Conservation (phyloP, 192 early-diverging fungal genomes). For the Rhizophagus sp. region DNA sequence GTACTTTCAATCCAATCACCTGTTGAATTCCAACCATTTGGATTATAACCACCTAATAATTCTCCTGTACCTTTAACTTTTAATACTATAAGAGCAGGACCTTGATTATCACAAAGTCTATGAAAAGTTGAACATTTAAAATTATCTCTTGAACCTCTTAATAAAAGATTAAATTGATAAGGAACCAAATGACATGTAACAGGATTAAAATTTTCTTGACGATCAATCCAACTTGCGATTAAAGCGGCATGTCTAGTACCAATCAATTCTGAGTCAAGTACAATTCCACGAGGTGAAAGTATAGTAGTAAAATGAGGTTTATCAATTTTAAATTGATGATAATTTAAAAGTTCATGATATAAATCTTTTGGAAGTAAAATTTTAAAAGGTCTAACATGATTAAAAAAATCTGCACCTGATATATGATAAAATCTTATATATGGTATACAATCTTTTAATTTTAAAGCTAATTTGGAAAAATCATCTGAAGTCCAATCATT, state of each 20-base stretch:
- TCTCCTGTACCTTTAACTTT: slow-evolving; percentile 13
- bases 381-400: slow-evolving; percentile 5
- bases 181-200: background rate
- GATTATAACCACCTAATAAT: slow-evolving; percentile 11
- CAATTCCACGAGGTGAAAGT: background rate
- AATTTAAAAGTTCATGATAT: slow-evolving; percentile 7
- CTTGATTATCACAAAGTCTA: slow-evolving; percentile 11
- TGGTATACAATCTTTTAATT: slow-evolving; percentile 5
- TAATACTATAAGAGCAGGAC: background rate
- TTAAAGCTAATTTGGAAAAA: background rate
- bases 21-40: slow-evolving; percentile 1
- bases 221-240: slow-evolving; percentile 19
- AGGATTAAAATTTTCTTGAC: background rate
- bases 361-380: background rate
- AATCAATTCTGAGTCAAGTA: slow-evolving; percentile 2
- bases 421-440: slow-evolving; percentile 6
- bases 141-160: slow-evolving; percentile 9
- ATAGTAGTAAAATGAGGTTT: background rate
- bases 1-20: background rate
- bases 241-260: background rate
- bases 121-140: slow-evolving; percentile 2
- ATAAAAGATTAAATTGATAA: slow-evolving; percentile 10
- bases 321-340: background rate
- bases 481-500: slow-evolving; percentile 7
- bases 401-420: background rate